Evolutionary conservation across 2,329 filamentous ascomycete genomes (phyloP).

Genomic region (Nakataea oryzae): DNA sequence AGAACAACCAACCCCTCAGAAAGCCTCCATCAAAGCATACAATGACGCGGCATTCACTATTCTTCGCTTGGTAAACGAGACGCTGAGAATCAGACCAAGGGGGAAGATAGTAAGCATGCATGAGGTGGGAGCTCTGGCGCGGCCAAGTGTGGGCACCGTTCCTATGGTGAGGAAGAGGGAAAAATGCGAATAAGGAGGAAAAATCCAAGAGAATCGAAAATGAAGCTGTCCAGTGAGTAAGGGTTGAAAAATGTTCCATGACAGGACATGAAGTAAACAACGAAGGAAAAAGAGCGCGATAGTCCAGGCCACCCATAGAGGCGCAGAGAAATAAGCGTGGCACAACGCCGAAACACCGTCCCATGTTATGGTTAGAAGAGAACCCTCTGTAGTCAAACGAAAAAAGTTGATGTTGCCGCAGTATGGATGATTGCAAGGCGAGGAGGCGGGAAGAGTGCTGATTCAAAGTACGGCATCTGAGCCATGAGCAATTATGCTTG

Average conservation of each 20-base stretch:
- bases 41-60: background rate
- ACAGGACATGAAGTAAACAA: background rate
- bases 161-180: background rate
- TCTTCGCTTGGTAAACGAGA: background rate
- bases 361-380: constrained; percentile 3
- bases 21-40: background rate
- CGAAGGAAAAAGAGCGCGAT: background rate
- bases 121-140: background rate
- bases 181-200: background rate
- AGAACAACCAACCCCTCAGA: background rate
- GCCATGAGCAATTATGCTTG: constrained; percentile 5
- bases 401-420: background rate
- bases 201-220: background rate
- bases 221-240: background rate
- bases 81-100: background rate
- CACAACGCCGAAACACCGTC: constrained; percentile 4
- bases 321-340: constrained; percentile 5
- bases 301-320: background rate
- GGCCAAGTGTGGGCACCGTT: background rate
- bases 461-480: constrained; percentile 6
- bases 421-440: background rate
- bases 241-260: background rate
- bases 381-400: constrained; percentile 1
- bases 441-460: background rate
- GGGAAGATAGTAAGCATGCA: background rate